Conservation (phyloP, 805 yeast genomes). For the Blastobotrys americana region DNA sequence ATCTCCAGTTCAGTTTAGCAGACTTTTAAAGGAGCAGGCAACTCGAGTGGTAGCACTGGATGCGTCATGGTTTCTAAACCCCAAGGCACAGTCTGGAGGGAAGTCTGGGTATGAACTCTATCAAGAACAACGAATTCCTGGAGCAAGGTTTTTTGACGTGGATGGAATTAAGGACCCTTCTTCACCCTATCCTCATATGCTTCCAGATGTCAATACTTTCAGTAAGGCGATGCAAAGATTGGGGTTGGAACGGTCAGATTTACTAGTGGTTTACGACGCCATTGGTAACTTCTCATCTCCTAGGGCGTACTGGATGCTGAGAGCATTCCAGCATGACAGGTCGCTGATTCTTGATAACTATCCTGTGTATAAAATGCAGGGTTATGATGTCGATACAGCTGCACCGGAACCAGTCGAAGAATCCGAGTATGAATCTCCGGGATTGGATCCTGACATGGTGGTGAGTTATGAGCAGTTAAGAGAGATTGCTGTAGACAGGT, state of each 20-base stretch:
- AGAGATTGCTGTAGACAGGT: conserved; percentile 44
- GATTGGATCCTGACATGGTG: conserved; percentile 43
- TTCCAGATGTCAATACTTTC: conserved; percentile 58
- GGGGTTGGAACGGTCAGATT: conserved; percentile 39
- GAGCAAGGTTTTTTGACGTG: conserved; percentile 70
- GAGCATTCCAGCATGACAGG: conserved; percentile 66
- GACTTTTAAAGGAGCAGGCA: neutral
- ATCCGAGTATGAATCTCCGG: conserved; percentile 22
- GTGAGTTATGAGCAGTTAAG: conserved; percentile 60
- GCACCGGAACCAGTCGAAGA: conserved; percentile 16
- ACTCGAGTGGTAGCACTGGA: conserved; percentile 4
- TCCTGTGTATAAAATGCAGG: conserved; percentile 41
- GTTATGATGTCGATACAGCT: conserved; percentile 40
- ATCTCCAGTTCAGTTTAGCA: conserved; percentile 2
- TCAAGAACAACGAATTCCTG: conserved; percentile 54
- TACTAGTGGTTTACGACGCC: conserved; percentile 75
- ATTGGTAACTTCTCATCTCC: conserved; percentile 83
- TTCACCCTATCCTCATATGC: conserved; percentile 83
- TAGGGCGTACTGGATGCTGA: conserved; percentile 86
- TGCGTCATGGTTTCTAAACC: conserved; percentile 7
- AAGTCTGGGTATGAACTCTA: conserved; percentile 43
- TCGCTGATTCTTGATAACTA: conserved; percentile 69
- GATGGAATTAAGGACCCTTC: conserved; percentile 55
- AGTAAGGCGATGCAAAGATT: conserved; percentile 34
- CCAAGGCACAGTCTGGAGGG: conserved; percentile 27